A percentile compares a stretch with the other conserved stretches of the same genome.
These are phyloP conservation scores for Mortierella sp. DNA, from an alignment of 371 early-diverging fungal genomes.

Conservation along the genomic window DNA sequence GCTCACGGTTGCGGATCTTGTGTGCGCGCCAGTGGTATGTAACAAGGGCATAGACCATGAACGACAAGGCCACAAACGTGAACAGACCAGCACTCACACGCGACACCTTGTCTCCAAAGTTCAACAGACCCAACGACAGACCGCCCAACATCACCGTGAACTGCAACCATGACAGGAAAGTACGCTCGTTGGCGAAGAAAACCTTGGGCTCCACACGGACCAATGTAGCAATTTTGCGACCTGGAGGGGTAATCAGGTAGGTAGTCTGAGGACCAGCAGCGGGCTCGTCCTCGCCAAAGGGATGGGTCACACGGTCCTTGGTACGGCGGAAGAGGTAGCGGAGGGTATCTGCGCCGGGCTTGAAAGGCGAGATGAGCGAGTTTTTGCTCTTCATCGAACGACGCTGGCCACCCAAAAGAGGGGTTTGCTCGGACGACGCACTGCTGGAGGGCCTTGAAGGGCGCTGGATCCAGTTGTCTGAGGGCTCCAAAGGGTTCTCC, in stretches of 20 bases:
- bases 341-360: conserved; percentile 55
- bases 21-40: conserved; percentile 96
- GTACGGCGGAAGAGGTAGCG: conserved; percentile 57
- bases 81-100: conserved; percentile 85
- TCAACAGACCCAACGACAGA: conserved; percentile 85
- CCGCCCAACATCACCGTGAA: conserved; percentile 83
- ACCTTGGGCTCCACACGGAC: conserved; percentile 99
- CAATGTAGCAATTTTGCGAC: conserved; percentile 81
- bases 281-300: conserved; percentile 30
- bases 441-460: conserved; percentile 29
- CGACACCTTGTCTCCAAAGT: conserved; percentile 86
- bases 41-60: conserved; percentile 92
- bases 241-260: conserved; percentile 63
- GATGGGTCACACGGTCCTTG: conserved; percentile 50
- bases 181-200: conserved; percentile 99
- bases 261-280: conserved; percentile 28
- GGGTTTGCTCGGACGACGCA: conserved; percentile 40
- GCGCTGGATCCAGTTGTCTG: conserved; percentile 49
- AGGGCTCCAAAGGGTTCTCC: conserved; percentile 52
- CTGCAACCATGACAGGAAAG: conserved; percentile 95
- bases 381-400: conserved; percentile 31
- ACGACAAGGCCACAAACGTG: conserved; percentile 82
- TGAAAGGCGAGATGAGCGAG: conserved; percentile 51
- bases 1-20: conserved; percentile 74
- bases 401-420: conserved; percentile 37